Conservation (phyloP, 257 asterid species). For the Euphrasia confusa region DNA sequence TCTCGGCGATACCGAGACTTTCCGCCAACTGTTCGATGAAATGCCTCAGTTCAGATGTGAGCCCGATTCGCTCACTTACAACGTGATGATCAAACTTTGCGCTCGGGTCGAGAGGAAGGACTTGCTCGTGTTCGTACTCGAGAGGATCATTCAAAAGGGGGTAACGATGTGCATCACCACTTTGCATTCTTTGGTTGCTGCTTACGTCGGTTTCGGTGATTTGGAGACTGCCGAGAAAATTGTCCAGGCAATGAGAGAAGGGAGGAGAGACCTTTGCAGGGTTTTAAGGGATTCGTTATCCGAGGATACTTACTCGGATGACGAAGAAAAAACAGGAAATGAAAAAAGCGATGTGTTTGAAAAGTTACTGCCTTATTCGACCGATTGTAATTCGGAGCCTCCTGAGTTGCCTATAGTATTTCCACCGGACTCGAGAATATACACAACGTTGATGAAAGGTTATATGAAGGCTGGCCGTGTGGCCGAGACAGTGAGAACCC, state of each 20-base stretch:
- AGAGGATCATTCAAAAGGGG: slow-evolving; percentile 59
- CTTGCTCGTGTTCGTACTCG: slow-evolving; percentile 72
- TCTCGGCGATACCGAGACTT: slow-evolving; percentile 55
- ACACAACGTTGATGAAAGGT: slow-evolving; percentile 93
- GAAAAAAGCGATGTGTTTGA: slow-evolving; percentile 32
- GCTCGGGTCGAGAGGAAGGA: slow-evolving; percentile 80
- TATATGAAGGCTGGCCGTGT: slow-evolving; percentile 83
- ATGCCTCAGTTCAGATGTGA: slow-evolving; percentile 65
- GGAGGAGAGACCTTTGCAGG: slow-evolving; percentile 75
- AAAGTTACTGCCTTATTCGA: slow-evolving; percentile 63
- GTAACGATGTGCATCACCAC: slow-evolving; percentile 66
- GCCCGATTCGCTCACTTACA: slow-evolving; percentile 79
- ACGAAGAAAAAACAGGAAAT: slow-evolving; percentile 11
- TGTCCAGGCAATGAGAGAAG: slow-evolving; percentile 84
- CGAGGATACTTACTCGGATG: slow-evolving; percentile 24
- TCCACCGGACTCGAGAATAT: slow-evolving; percentile 75
- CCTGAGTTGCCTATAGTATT: slow-evolving; percentile 45
- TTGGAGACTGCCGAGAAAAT: slow-evolving; percentile 64
- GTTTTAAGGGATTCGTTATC: slow-evolving; percentile 46
- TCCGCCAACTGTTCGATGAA: slow-evolving; percentile 71
- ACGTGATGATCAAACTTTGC: slow-evolving; percentile 78
- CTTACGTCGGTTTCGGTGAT: slow-evolving; percentile 92
- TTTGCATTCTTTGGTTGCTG: slow-evolving; percentile 88
- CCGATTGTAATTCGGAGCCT: slow-evolving; percentile 36
- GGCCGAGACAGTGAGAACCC: slow-evolving; percentile 76